phyloP scores from a whole-genome alignment of 345 rosid species.

The Lepidium didymum region DNA sequence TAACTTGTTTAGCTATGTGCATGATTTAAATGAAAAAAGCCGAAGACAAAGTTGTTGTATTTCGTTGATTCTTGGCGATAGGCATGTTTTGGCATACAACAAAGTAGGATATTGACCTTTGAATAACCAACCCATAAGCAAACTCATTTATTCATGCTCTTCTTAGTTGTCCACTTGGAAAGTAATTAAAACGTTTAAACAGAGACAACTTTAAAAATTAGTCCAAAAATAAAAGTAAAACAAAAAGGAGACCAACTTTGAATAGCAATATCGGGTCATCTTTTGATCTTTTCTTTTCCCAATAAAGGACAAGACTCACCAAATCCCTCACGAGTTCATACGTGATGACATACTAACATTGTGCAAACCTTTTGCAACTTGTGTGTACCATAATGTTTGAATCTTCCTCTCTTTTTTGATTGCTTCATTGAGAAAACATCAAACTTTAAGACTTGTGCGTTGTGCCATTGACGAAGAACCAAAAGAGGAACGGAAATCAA shows the following conservation, averaged over 20 bases:
- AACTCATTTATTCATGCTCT: too few species aligned
- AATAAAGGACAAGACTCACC: constrained; percentile 15
- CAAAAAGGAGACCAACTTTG: constrained; percentile 18
- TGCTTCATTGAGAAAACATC: not conserved
- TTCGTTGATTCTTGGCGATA: too few species aligned
- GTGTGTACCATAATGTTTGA: constrained; percentile 1
- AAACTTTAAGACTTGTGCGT: not conserved
- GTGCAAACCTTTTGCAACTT: not conserved
- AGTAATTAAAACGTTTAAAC: constrained; percentile 5
- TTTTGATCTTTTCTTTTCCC: not conserved
- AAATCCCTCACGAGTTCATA: constrained; percentile 6
- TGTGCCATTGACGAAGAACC: constrained; percentile 9
- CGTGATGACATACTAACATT: not conserved
- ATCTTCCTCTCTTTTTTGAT: not conserved
- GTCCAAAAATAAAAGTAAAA: not conserved
- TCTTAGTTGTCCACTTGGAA: not conserved
- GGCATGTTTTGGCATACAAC: too few species aligned
- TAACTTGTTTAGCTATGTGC: too few species aligned
- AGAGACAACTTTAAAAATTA: constrained; percentile 7
- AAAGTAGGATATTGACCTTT: too few species aligned
- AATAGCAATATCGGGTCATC: constrained; percentile 7
- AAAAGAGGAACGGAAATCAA: not conserved
- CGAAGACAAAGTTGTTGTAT: too few species aligned
- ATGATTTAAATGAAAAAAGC: too few species aligned
- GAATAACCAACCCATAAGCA: too few species aligned